Base-by-base conservation (phyloP, 2,329 filamentous ascomycete species). In the Colletotrichum cuscutae region DNA sequence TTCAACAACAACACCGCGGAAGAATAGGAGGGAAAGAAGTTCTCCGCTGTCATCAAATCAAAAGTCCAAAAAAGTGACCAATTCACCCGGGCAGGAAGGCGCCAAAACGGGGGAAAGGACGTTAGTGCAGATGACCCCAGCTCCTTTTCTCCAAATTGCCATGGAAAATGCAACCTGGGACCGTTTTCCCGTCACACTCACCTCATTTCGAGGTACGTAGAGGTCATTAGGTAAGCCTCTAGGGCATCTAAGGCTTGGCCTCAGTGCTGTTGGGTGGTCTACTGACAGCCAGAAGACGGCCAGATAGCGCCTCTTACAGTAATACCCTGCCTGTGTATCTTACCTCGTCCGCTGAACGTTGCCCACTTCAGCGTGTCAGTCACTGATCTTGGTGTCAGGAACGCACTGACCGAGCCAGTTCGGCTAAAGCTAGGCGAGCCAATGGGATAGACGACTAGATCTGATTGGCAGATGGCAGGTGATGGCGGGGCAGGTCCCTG, bases 401-500 rank as follows among this genome's bases (percentile, higher is more conserved):
- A 56, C 13, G 52, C 52, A 57, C 62, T 52, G 52, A 52, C 32
- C 4, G 52, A 24, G 26, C 12, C 11, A 32, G 19, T 42, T 60
- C 54, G 59, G 65, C 42, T 60, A 37, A 49, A 26, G 2, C n/a
- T 56, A 72, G 46, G 70, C 70, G 70, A 69, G 24, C 70, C 65
- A 69, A 72, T 72, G n/a, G 35, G 54, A 72, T 8, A 37, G 26
- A 37, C 8, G 4, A 8, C 22, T 19, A 13, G 24, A 9, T 5
- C 12, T 64, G 59, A 64, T 64, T 60, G 70, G 42, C 30, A 42
- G 24, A 4, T 4, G 37, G 1, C 46, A 57, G 24, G 11, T 66
- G 30, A 37, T 54, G 19, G 62, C 35, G 58, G 58, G 32, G 58
- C 58, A 60, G 58, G 35, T 60, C 58, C 32, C 28, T 49, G 4